These are phyloP conservation scores for Beverwykella pulmonaria DNA, from an alignment of 495 filamentous ascomycete genomes.

Conservation along the genomic window DNA sequence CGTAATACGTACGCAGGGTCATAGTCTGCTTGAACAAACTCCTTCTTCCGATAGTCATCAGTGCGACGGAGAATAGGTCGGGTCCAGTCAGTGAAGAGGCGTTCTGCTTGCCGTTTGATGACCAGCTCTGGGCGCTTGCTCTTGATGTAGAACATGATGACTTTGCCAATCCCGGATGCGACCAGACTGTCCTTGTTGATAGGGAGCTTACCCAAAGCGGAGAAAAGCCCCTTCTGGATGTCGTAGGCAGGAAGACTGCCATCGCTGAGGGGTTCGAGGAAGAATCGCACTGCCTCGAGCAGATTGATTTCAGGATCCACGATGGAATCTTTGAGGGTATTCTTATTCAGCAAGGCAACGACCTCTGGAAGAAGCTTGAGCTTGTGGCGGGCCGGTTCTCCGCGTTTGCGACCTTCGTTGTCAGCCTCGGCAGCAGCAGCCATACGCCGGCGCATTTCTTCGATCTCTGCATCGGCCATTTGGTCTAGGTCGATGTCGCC, in stretches of 20 bases:
- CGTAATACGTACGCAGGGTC: slow-evolving; percentile 56
- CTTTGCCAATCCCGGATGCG: slow-evolving; percentile 91
- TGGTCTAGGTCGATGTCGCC: slow-evolving; percentile 90
- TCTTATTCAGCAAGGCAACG: slow-evolving; percentile 81
- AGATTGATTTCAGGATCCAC: slow-evolving; percentile 95
- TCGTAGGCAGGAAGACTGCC: slow-evolving; percentile 92
- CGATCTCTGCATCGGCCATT: slow-evolving; percentile 86
- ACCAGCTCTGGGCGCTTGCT: slow-evolving; percentile 79
- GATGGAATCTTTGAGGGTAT: slow-evolving; percentile 75
- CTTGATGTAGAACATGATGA: slow-evolving; percentile 94
- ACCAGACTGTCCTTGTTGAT: slow-evolving; percentile 88
- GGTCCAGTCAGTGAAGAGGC: slow-evolving; percentile 90
- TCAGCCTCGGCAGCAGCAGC: slow-evolving; percentile 87
- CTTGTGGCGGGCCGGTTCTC: slow-evolving; percentile 85
- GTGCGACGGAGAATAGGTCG: slow-evolving; percentile 91
- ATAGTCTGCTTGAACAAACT: slow-evolving; percentile 57
- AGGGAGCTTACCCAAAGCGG: slow-evolving; percentile 73
- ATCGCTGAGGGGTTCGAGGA: slow-evolving; percentile 93
- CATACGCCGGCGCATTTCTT: slow-evolving; percentile 86
- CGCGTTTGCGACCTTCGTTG: slow-evolving; percentile 72
- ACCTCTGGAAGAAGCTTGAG: slow-evolving; percentile 94
- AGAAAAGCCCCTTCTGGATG: slow-evolving; percentile 93
- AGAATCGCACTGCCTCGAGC: slow-evolving; percentile 90
- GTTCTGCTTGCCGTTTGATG: slow-evolving; percentile 93
- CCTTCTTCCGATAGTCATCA: slow-evolving; percentile 87